Base-by-base conservation (phyloP, 495 filamentous ascomycete species). In the Durotheca rogersii region DNA sequence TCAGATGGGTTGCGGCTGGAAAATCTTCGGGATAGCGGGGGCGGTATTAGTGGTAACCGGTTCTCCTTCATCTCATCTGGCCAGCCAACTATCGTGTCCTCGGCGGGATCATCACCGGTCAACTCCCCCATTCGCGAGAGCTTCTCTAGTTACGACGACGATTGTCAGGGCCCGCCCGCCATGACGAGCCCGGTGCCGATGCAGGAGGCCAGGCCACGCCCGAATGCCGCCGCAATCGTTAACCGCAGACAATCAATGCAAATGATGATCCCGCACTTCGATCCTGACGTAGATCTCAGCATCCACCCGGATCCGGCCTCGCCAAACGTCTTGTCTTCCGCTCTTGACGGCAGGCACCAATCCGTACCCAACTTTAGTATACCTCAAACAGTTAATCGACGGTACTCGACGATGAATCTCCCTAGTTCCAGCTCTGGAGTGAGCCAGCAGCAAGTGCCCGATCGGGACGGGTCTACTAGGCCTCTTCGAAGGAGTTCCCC, bases 41-140 rank as follows among this genome's bases (percentile, higher is more conserved):
- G 53, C 9, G 49, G 63, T 27, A 53, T 48, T n/a, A 55, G 44
- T 41, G 66, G 78, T 0, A 73, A 84, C 50, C 79, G 81, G 17
- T 75, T 86, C 25, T 84, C 85, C 5, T 83, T 75, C 32, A 62
- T 81, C 15, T 80, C 78, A 21, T 80, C 83, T 1, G 80, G 82
- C 18, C 78, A 82, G 35, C 73, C 76, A 20, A 82, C 79, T 0
- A 64, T 75, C 9, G 49, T 81, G 4, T 81, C 78, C 6, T 82
- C 80, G 7, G 68, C 73, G 16, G 70, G 70, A 11, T 81, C 80
- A 3, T 82, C 79, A 1, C 74, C 76, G 6, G 67, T 72, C 6
- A 72, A 60, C 43, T 82, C 79, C 5, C 71, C 77, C 0, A 64
- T 71, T 4, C 62, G 70, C n/a, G 73, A 72, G 6, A 74, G 70